Percentiles rank a stretch among this genome's conserved stretches.
Conservation (phyloP, 2,329 filamentous ascomycete genomes). For the Macrophomina pseudophaseolina region DNA sequence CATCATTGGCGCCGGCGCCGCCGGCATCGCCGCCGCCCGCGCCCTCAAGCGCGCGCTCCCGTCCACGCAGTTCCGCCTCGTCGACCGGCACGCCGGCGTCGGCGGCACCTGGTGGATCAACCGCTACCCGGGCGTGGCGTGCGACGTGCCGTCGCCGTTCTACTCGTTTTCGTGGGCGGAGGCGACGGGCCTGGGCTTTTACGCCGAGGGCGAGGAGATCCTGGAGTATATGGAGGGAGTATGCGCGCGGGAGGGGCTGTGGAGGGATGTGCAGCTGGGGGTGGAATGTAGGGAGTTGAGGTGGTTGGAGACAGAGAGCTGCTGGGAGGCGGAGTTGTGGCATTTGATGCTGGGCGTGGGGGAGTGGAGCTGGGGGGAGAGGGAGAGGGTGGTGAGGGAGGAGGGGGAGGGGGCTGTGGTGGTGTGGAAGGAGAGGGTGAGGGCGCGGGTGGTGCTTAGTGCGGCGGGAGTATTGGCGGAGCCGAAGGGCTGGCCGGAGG, state of each 20-base stretch:
- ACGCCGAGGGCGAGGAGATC: slow-evolving; percentile 56
- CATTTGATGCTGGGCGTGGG: slow-evolving; percentile 59
- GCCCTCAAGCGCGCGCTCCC: slow-evolving; percentile 62
- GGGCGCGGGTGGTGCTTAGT: slow-evolving; percentile 61
- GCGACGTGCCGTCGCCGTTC: slow-evolving; percentile 62
- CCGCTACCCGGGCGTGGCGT: slow-evolving; percentile 61
- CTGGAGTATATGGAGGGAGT: slow-evolving; percentile 59
- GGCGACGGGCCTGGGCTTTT: slow-evolving; percentile 57
- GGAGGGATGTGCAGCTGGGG: slow-evolving; percentile 64
- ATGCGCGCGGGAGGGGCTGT: slow-evolving; percentile 57
- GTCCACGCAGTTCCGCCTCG: slow-evolving; percentile 66
- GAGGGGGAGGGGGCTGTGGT: slow-evolving; percentile 56
- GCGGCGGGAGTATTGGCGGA: slow-evolving; percentile 63
- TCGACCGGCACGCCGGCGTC: slow-evolving; percentile 62
- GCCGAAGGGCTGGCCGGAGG: slow-evolving; percentile 56
- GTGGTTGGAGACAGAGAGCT: slow-evolving; percentile 53
- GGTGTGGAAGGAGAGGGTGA: slow-evolving; percentile 56
- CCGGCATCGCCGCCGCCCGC: slow-evolving; percentile 66
- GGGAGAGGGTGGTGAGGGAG: slow-evolving; percentile 49
- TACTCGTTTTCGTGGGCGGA: slow-evolving; percentile 63
- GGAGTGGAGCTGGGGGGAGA: slow-evolving; percentile 57
- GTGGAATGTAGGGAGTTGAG: slow-evolving; percentile 58
- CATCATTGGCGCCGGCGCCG: slow-evolving; percentile 67
- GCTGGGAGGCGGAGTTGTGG: slow-evolving; percentile 61
- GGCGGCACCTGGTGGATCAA: slow-evolving; percentile 71